Evolutionary conservation across 352 stramenopile genomes (phyloP), one percentile per base, ranked within the genome.

Genomic region (Pythium vanterpoolii): DNA sequence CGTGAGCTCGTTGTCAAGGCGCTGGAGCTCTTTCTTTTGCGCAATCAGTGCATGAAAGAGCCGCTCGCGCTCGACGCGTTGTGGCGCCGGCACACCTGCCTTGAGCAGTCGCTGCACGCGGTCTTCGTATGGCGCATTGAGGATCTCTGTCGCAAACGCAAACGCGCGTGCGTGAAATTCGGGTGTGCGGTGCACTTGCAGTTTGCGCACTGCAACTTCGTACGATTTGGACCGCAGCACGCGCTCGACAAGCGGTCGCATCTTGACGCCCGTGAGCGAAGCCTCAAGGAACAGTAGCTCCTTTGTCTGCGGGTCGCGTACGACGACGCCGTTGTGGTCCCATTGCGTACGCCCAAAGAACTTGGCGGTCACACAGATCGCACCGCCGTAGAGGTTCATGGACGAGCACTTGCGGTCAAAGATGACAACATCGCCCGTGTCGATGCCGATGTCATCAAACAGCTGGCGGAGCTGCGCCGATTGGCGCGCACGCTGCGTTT

Each of bases 281-380:
- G 84, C 86, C 46, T 95, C 84, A 1, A 93, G 56, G 30, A 95
- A 69, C 21, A 89, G 78, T 27, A 93, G 67, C 56, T 89, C 69
- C 18, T 74, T 69, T 21, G 64, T 48, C 44, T 58, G 4, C 38
- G 60, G 77, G 18, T 74, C 77, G 11, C 81, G 77, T 14, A 93
- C 57, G 27, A 95, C 74, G 21, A 93, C 80, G 42, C 86, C 86
- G 61, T 91, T 95, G 71, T 94, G 86, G 66, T 95, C 86, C 82
- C 83, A 95, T 30, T 80, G 82, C 38, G 86, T 94, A 39, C 79
- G 69, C 14, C 84, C 84, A 43, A 93, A 89, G 44, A 93, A 73
- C 66, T 95, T 95, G 46, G 86, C 82, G 48, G 77, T 86, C 5
- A 71, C 71, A 62, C 84, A 95, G 60, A 95, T 90, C 40, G 78